A percentile compares a stretch with the other conserved stretches of the same genome.
Conservation (phyloP, 331 rosid species). For the Saraca asoca region DNA sequence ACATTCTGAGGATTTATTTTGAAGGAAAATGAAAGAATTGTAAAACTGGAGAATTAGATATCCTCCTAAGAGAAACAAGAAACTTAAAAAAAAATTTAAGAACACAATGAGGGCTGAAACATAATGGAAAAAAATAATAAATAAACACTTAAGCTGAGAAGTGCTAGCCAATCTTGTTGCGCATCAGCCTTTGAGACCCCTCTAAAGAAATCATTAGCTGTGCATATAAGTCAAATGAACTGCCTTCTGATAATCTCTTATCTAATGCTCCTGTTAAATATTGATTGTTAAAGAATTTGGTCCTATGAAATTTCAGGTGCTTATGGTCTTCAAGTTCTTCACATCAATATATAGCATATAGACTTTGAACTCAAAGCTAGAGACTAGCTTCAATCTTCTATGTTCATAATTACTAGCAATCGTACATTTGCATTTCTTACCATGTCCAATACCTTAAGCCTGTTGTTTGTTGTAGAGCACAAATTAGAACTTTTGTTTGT, state of each 20-base stretch:
- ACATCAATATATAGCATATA: background rate
- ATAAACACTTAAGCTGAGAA: no score
- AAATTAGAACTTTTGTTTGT: background rate
- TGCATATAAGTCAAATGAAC: background rate
- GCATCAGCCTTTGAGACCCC: no score
- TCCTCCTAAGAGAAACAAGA: no score
- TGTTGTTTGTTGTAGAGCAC: background rate
- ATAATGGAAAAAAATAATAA: no score
- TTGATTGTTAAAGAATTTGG: slow-evolving; percentile 6
- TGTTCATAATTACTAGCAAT: background rate
- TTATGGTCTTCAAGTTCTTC: background rate
- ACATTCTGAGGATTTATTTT: background rate
- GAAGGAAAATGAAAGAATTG: no score
- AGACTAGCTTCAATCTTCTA: background rate
- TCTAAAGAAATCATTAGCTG: no score
- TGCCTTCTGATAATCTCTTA: background rate
- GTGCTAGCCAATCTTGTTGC: no score
- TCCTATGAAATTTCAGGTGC: slow-evolving; percentile 11
- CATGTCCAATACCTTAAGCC: background rate
- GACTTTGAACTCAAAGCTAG: background rate
- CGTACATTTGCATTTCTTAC: background rate
- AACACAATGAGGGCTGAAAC: no score
- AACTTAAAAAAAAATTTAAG: no score
- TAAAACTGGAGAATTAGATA: no score
- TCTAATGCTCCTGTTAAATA: background rate